Base-by-base conservation (phyloP, 768 basidiomycete species). In the Termitomyces bulborhizus region DNA sequence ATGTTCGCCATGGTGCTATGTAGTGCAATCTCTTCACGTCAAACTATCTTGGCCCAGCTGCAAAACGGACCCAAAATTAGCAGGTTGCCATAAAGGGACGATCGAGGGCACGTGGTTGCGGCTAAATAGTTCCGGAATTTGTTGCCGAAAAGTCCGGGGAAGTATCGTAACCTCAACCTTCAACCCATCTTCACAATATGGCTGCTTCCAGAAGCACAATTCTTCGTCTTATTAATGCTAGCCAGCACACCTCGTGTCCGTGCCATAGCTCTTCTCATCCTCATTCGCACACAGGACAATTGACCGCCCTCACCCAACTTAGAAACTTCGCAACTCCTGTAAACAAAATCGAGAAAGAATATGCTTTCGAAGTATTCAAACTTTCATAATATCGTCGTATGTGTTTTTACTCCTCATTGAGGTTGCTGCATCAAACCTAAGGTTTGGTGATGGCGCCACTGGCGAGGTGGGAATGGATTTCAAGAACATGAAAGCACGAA, bases 391-490 rank as follows among this genome's bases (percentile, higher is more conserved):
- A 18, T 42, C 1, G 24, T 9, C 3, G 41, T 18, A 29, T 26
- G 12, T 53, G 43, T 36, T 46, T 53, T 55, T 46, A 52, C 46
- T 31, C 36, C 24, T 43, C 6, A 13, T 7, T 24, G 56, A 91
- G 89, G 83, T 93, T 43, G 87, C 93, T 12, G 93, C 93, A 4
- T 85, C 88, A 41, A 93, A 95, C 69, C 70, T 96, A 57, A 76
- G 93, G 48, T 96, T 95, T 64, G 93, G 93, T 1, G 87, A 93
- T 58, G 93, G 93, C 31, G 93, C 93, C 36, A 94, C 93, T 3
- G 77, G 78, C 39, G 93, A 95, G 69, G 88, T 95, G 29, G 93
- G 93, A 34, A 92, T 94, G 88, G 93, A 94, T 69, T 78, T 95
- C 62, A 89, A 88, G 78, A 95, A 95, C 72, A 88, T 92, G 89